Evolutionary conservation across 1,284 basidiomycete species (phyloP).

Genomic region (Leccinum fallax): DNA sequence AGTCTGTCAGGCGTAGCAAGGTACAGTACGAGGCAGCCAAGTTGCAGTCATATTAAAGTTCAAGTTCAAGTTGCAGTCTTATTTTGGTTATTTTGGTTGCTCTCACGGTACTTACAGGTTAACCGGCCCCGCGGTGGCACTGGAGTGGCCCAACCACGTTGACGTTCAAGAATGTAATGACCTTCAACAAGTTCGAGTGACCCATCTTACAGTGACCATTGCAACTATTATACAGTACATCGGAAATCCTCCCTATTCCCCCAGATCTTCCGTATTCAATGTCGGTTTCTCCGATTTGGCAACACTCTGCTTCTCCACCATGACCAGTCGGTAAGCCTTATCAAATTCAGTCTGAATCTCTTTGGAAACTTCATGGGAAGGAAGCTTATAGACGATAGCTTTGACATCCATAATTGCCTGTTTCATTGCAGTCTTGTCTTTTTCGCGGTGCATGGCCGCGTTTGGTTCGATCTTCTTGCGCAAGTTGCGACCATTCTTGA

Average conservation of each 20-base stretch:
- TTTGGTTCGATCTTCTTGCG: slow-evolving; percentile 33
- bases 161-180: too few species aligned
- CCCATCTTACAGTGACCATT: not conserved
- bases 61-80: not conserved
- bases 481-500: slow-evolving; percentile 25
- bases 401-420: slow-evolving; percentile 27
- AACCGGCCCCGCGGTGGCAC: too few species aligned
- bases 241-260: slow-evolving; percentile 21
- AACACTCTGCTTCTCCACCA: slow-evolving; percentile 17
- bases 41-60: not conserved
- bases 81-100: too few species aligned
- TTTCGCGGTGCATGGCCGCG: slow-evolving; percentile 26
- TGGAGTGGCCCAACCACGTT: too few species aligned
- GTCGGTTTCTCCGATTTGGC: slow-evolving; percentile 23
- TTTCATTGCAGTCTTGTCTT: slow-evolving; percentile 25
- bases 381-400: slow-evolving; percentile 29
- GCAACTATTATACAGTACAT: not conserved
- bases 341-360: slow-evolving; percentile 35
- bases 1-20: not conserved
- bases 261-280: slow-evolving; percentile 36
- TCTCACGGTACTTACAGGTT: too few species aligned
- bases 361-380: not conserved
- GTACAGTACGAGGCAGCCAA: not conserved
- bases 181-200: too few species aligned
- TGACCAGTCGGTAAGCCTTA: slow-evolving; percentile 37